phyloP scores from a whole-genome alignment of 768 basidiomycete species.

The Mrakia frigida region DNA sequence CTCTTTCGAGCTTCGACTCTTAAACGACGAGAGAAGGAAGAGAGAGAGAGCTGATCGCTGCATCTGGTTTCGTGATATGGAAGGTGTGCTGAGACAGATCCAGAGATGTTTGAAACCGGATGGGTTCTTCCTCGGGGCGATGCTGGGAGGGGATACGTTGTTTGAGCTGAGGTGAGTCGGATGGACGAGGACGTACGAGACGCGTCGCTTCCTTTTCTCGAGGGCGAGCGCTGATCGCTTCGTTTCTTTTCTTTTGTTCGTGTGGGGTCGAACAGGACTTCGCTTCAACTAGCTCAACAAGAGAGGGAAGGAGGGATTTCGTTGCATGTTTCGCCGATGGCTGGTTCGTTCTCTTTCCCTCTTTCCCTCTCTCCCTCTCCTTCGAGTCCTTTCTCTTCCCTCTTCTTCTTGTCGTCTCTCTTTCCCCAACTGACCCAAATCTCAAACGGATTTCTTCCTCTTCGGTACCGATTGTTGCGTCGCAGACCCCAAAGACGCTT shows the following conservation, averaged over 20 bases:
- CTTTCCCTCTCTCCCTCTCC: background rate
- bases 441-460: background rate
- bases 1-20: too few relatives aligned
- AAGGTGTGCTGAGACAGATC: slow-evolving; percentile 81
- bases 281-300: slow-evolving; percentile 85
- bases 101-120: slow-evolving; percentile 77
- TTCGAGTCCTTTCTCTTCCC: background rate
- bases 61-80: background rate
- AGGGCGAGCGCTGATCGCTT: background rate
- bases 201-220: background rate
- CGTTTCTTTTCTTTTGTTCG: background rate
- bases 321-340: slow-evolving; percentile 97
- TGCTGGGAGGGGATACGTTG: slow-evolving; percentile 91
- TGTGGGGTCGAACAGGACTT: slow-evolving; percentile 54
- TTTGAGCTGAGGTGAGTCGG: slow-evolving; percentile 75
- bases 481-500: slow-evolving; percentile 83
- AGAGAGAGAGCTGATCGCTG: background rate
- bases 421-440: background rate
- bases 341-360: slow-evolving; percentile 53
- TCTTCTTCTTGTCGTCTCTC: background rate
- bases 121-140: slow-evolving; percentile 87
- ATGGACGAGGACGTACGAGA: background rate
- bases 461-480: background rate
- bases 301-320: slow-evolving; percentile 95
- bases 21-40: too few relatives aligned